phyloP scores from a whole-genome alignment of 495 filamentous ascomycete species.

The Extremus antarcticus region DNA sequence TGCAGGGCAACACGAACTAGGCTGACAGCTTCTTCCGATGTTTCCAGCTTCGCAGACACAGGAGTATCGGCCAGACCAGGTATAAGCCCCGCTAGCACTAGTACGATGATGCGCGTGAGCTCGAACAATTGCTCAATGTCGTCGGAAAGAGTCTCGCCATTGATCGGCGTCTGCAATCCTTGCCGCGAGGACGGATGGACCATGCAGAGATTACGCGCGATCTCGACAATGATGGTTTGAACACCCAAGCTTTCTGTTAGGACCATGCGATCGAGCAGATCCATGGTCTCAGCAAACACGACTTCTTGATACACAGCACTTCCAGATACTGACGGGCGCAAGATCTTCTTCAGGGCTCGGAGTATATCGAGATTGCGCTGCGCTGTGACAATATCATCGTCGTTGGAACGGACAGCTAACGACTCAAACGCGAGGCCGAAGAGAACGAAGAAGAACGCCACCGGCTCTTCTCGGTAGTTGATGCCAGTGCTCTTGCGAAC shows the following conservation, averaged over 20 bases:
- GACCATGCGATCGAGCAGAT: slow-evolving; percentile 83
- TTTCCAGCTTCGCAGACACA: slow-evolving; percentile 47
- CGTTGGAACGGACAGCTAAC: slow-evolving; percentile 64
- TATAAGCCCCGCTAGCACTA: slow-evolving; percentile 76
- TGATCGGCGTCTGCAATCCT: slow-evolving; percentile 37
- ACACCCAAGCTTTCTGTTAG: slow-evolving; percentile 81
- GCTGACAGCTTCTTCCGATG: slow-evolving; percentile 71
- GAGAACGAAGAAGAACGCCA: slow-evolving; percentile 97
- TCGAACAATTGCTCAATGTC: slow-evolving; percentile 98
- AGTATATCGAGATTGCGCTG: slow-evolving; percentile 84
- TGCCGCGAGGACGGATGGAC: slow-evolving; percentile 79
- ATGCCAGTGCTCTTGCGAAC: slow-evolving; percentile 53
- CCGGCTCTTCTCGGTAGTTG: slow-evolving; percentile 94
- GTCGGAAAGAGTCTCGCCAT: slow-evolving; percentile 66
- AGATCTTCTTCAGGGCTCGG: slow-evolving; percentile 83
- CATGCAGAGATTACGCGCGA: slow-evolving; percentile 77
- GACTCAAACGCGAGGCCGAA: slow-evolving; percentile 96
- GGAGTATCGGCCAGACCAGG: slow-evolving; percentile 69
- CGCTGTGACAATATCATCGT: slow-evolving; percentile 57
- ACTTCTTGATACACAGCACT: slow-evolving; percentile 92
- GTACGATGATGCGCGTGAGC: slow-evolving; percentile 84
- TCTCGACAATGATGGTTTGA: slow-evolving; percentile 87
- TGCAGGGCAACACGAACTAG: slow-evolving; percentile 72
- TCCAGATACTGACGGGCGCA: slow-evolving; percentile 88
- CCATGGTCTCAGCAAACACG: slow-evolving; percentile 96